phyloP scores from a whole-genome alignment of 2,329 filamentous ascomycete genomes.

The Xylariales sp. region DNA sequence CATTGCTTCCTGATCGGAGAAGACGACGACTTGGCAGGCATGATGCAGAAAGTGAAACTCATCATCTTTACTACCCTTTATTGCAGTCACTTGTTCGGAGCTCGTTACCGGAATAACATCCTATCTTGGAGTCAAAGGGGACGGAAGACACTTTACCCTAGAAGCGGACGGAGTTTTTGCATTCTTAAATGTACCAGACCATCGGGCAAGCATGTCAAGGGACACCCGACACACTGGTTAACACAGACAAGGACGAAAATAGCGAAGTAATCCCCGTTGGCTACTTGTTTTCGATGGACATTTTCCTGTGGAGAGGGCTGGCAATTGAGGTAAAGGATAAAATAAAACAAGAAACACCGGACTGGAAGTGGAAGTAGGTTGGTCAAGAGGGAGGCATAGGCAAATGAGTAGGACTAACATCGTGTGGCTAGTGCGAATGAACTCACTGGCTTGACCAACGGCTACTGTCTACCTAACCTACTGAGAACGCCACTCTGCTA shows the following conservation, averaged over 20 bases:
- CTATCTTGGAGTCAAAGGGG: conserved; percentile 12
- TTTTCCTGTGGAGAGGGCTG: conserved; percentile 8
- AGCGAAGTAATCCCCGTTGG: conserved; percentile 30
- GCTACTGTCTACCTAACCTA: not conserved
- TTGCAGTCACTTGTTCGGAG: conserved; percentile 28
- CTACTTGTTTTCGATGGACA: conserved; percentile 3
- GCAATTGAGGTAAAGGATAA: conserved; percentile 6
- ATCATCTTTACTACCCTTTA: conserved; percentile 25
- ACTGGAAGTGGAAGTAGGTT: conserved; percentile 12
- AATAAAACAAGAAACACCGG: conserved; percentile 5
- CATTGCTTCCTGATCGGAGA: conserved; percentile 30
- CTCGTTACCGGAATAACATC: conserved; percentile 25
- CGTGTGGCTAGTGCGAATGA: conserved; percentile 30
- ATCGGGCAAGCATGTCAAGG: conserved; percentile 6
- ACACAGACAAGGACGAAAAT: conserved; percentile 34
- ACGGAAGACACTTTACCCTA: conserved; percentile 4
- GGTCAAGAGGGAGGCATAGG: conserved; percentile 16
- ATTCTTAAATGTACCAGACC: conserved; percentile 27
- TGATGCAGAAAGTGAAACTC: conserved; percentile 37
- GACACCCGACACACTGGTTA: conserved; percentile 7
- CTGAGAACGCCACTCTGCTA: conserved; percentile 2
- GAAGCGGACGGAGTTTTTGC: conserved; percentile 22
- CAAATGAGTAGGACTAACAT: conserved; percentile 17
- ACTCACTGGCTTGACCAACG: conserved; percentile 10
- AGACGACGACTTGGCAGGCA: conserved; percentile 36